Evolutionary conservation across 768 basidiomycete species (phyloP).

Genomic region (Daedalea quercina): DNA sequence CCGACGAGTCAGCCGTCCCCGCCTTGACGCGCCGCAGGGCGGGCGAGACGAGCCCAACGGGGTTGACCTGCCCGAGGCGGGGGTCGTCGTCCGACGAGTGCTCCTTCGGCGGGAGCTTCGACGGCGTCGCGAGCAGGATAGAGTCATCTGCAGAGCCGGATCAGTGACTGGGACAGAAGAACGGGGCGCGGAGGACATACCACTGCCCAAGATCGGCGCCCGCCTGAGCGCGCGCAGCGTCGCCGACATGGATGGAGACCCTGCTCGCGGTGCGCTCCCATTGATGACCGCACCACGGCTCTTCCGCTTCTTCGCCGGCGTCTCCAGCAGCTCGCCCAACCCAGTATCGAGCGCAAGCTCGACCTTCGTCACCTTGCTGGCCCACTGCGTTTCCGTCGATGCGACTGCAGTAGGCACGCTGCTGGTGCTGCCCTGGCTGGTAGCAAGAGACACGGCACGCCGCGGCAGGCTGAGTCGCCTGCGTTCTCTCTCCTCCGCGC

Average conservation of each 20-base stretch:
- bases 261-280: slow-evolving; percentile 1
- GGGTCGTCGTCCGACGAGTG: slow-evolving; percentile 58
- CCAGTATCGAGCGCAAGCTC: slow-evolving; percentile 1
- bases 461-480: slow-evolving; percentile 5
- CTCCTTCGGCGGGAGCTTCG: slow-evolving; percentile 13
- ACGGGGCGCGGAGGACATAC: slow-evolving; percentile 18
- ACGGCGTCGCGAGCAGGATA: slow-evolving; percentile 27
- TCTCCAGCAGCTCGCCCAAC: slow-evolving; percentile 2
- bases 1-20: slow-evolving; percentile 15
- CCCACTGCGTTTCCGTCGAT: slow-evolving; percentile 12
- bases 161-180: neutral
- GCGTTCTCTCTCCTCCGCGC: slow-evolving; percentile 11
- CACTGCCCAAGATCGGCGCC: slow-evolving; percentile 25
- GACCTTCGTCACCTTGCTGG: slow-evolving; percentile 10
- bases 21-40: slow-evolving; percentile 32
- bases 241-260: slow-evolving; percentile 8
- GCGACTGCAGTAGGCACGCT: neutral
- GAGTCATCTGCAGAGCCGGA: slow-evolving; percentile 37
- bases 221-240: slow-evolving; percentile 19
- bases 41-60: slow-evolving; percentile 63
- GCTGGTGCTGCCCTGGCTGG: neutral
- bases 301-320: slow-evolving; percentile 12
- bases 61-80: slow-evolving; percentile 58
- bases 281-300: slow-evolving; percentile 5
- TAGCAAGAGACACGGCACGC: neutral